phyloP scores from a whole-genome alignment of 805 yeast genomes.

The Komagataella pseudopastoris region DNA sequence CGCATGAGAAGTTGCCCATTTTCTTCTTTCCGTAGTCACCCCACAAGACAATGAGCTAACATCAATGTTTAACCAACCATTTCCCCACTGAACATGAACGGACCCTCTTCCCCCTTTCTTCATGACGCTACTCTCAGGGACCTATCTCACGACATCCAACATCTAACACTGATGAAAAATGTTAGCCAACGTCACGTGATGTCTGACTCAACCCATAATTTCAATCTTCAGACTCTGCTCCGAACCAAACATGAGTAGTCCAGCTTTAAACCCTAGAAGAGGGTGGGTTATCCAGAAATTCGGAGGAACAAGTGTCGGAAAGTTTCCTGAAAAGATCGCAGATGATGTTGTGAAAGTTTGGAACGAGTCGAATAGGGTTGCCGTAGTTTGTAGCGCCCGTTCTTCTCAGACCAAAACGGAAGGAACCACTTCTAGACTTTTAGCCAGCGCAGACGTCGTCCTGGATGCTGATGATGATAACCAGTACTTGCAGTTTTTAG shows the following conservation, averaged over 20 bases:
- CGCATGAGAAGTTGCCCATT: too few species aligned
- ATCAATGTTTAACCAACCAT: not conserved
- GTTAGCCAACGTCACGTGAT: not conserved
- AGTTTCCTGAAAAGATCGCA: conserved; percentile 77
- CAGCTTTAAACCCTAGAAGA: not conserved
- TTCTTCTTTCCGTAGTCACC: too few species aligned
- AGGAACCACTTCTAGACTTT: conserved; percentile 85
- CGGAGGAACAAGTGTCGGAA: conserved; percentile 97
- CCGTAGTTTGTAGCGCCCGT: conserved; percentile 93
- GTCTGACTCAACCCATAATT: not conserved
- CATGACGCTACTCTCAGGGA: not conserved
- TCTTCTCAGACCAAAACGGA: conserved; percentile 84
- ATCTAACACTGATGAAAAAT: not conserved
- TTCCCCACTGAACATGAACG: not conserved
- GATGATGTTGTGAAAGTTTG: conserved; percentile 70
- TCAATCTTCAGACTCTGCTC: not conserved
- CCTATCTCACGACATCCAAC: not conserved
- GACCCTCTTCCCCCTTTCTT: not conserved
- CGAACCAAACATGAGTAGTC: not conserved
- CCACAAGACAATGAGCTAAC: too few species aligned
- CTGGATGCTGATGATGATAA: conserved; percentile 36
- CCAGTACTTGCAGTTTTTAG: conserved; percentile 38
- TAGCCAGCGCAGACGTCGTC: conserved; percentile 75
- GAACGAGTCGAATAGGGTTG: conserved; percentile 50
- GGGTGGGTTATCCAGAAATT: conserved; percentile 80